Conservation (phyloP, 805 yeast genomes). For the Sugiyamaella floridensis region DNA sequence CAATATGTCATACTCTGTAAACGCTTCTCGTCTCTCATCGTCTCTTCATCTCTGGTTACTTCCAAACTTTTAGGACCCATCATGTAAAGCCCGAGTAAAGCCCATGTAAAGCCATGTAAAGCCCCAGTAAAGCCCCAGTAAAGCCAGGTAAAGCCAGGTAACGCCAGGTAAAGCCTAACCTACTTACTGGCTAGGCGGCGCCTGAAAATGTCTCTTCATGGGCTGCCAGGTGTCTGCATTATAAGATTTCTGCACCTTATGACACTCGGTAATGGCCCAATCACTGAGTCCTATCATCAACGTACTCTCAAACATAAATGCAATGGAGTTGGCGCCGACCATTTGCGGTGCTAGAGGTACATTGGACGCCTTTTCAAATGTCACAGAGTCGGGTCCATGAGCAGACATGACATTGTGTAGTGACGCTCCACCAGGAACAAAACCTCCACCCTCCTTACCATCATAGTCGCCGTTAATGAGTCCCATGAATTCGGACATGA, state of each 20-base stretch:
- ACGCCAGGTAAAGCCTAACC: background rate
- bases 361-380: slow-evolving; percentile 22
- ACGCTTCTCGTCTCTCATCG: no score
- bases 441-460: slow-evolving; percentile 24
- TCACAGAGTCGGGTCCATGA: slow-evolving; percentile 27
- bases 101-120: no score
- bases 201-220: slow-evolving; percentile 7
- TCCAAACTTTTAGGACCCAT: no score
- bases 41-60: no score
- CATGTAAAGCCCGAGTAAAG: no score
- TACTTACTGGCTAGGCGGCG: background rate
- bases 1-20: no score
- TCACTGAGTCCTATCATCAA: slow-evolving; percentile 23
- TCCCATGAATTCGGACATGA: slow-evolving; percentile 26
- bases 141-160: background rate
- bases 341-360: slow-evolving; percentile 17
- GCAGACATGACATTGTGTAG: slow-evolving; percentile 26
- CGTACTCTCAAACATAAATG: slow-evolving; percentile 26
- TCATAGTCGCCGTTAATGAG: slow-evolving; percentile 21
- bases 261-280: slow-evolving; percentile 18
- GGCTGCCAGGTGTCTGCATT: slow-evolving; percentile 20
- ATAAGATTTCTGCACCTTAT: slow-evolving; percentile 19
- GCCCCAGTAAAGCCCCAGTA: no score
- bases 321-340: slow-evolving; percentile 25
- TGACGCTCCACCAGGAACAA: slow-evolving; percentile 29